Conservation (phyloP, 805 yeast genomes). For the Candida ponderosae region DNA sequence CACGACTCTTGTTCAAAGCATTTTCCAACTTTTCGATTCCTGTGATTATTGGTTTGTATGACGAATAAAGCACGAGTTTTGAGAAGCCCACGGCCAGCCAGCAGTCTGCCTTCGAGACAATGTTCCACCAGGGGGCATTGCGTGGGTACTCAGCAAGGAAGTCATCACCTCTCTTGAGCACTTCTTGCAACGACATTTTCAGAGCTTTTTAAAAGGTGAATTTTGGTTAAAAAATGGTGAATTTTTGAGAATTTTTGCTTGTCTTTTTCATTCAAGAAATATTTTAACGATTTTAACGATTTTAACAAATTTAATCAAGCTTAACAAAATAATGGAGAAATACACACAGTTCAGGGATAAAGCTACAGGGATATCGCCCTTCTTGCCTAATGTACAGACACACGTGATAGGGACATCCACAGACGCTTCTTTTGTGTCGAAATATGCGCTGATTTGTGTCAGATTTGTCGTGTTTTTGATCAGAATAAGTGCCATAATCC, state of each 20-base stretch:
- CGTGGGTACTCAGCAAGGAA: conserved; percentile 61
- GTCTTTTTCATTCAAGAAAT: no score
- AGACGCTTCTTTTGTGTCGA: neutral
- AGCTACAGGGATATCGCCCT: conserved; percentile 92
- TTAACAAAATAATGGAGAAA: conserved; percentile 54
- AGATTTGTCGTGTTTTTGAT: conserved; percentile 17
- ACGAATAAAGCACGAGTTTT: conserved; percentile 49
- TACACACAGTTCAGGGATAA: conserved; percentile 81
- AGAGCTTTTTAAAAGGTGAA: no score
- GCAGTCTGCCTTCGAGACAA: conserved; percentile 62
- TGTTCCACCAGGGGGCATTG: conserved; percentile 51
- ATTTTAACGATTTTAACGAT: no score
- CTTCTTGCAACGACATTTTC: conserved; percentile 61
- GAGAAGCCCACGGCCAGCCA: conserved; percentile 55
- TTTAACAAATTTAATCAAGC: no score
- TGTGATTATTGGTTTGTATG: conserved; percentile 57
- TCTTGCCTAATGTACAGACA: conserved; percentile 47
- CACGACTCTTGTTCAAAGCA: conserved; percentile 55
- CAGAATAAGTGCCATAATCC: conserved; percentile 9
- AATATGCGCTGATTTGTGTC: neutral
- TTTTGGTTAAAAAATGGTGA: no score
- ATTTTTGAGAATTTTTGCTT: no score
- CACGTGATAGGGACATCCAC: conserved; percentile 5
- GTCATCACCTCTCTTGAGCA: conserved; percentile 65
- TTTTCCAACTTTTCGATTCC: conserved; percentile 56